Base-by-base conservation (phyloP, 2,329 filamentous ascomycete species). In the Colletotrichum aenigma region DNA sequence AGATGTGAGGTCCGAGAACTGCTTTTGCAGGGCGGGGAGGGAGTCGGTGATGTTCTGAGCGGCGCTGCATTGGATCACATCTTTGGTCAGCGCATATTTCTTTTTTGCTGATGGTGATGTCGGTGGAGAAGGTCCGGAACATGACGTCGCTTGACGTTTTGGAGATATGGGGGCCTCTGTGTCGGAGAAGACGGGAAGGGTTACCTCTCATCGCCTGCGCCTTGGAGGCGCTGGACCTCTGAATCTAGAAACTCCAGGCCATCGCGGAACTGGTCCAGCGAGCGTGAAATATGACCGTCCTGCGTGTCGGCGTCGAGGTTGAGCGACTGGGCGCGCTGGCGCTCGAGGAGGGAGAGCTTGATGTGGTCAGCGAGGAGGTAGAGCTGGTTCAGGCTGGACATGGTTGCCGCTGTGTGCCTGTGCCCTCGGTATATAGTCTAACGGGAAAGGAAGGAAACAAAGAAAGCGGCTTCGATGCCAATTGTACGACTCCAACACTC, bases 321-420 rank as follows among this genome's bases (percentile, higher is more conserved):
- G 60, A 98, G 90, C 16, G 93, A 94, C 80, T 95, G 92, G 65
- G 96, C 95, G 74, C 96, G 93, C 86, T 98, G 94, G 74, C 96
- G 93, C 87, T 98, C 97, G 30, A 98, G 92, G 18, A 99, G 90
- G 16, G 96, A 98, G 77, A 98, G 92, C 86, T 98, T 98, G 89
- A 98, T 95, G 86, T 98, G 96, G 87, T 99, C 97, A 81, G 96
- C 95, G 74, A 98, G 92, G 70, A 98, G 93, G 84, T 96, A 95
- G 79, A 98, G 93, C 85, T 98, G 96, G 81, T 92, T 93, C 52
- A 90, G 86, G 79, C 90, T 93, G 77, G 89, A 86, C 89, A 91
- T 91, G 81, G 76, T 82, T 78, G 72, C 56, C 34, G 55, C 4
- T n/a, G 32, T 28, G 36, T 24, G n/a, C 15, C 34, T 36, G 56